Conservation (phyloP, 208 protist genomes). For the Trichomonas tenax region DNA sequence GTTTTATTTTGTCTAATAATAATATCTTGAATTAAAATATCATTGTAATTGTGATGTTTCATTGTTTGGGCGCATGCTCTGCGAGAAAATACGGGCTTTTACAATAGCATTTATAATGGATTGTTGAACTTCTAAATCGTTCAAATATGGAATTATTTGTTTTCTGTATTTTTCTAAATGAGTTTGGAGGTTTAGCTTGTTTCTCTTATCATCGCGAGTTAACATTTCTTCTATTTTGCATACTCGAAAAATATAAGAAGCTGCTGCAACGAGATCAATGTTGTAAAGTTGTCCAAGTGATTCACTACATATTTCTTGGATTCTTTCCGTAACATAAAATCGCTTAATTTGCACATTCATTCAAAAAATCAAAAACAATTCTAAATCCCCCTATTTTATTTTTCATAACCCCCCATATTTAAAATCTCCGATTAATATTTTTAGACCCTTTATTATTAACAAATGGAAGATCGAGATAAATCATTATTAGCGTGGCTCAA, state of each 20-base stretch:
- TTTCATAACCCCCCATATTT: too few species aligned
- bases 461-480: neutral
- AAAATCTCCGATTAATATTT: too few species aligned
- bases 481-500: neutral
- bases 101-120: neutral
- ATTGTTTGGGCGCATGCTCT: neutral
- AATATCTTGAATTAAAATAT: too few species aligned
- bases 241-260: neutral
- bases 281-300: neutral
- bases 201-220: neutral
- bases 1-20: too few species aligned
- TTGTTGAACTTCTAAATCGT: neutral
- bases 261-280: neutral
- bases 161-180: neutral
- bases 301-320: neutral
- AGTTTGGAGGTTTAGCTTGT: neutral
- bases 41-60: neutral
- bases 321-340: neutral
- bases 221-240: neutral
- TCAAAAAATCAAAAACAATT: too few species aligned
- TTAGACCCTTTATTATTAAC: too few species aligned
- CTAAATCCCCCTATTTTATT: too few species aligned
- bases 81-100: neutral
- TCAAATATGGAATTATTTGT: neutral
- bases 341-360: neutral